Base-by-base conservation (phyloP, 352 stramenopile species). In the Phytophthora fragariae region DNA sequence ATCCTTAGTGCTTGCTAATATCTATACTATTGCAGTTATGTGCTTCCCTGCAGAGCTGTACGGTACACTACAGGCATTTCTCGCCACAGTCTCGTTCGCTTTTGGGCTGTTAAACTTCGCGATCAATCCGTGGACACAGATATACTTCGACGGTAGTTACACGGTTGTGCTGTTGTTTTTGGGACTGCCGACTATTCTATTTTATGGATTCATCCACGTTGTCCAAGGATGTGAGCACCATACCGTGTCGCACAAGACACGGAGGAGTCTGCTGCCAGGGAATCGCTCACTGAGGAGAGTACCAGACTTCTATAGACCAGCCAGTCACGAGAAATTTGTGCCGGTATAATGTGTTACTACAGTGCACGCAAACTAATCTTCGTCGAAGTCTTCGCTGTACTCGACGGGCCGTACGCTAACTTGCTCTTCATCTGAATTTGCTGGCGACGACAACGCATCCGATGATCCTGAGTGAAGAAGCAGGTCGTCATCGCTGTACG, bases 31-130 rank as follows among this genome's bases (percentile, higher is more conserved):
- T 72, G 17, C 56, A 95, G 89, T 95, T 71, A 95, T 94, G 73
- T 94, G 86, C 56, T 94, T 93, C 60, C 85, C 88, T 55, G 77
- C 86, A 19, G 83, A 89, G 62, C 66, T 94, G 3, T 93, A 95
- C 37, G 88, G 88, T 14, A 93, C 86, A 17, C 73, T 95, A 6
- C 88, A 95, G 68, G 85, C 88, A 2, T 95, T 93, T 61, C 74
- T 95, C 56, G 86, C 88, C 11, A 84, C 73, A 0, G 63, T 92
- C 5, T 91, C 86, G 55, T 95, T 94, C 57, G 66, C 76, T 0
- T 91, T 93, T 49, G 83, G 86, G 2, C 60, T 93, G 14, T 59
- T 95, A 24, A 94, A 92, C 69, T 95, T 94, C 63, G 17, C 86
- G 9, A 73, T 95, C 49, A 94, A 92, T 57, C 87, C 88, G 27